These are phyloP conservation scores for Phaeotremella fagi DNA, from an alignment of 768 basidiomycete species.

Conservation along the genomic window DNA sequence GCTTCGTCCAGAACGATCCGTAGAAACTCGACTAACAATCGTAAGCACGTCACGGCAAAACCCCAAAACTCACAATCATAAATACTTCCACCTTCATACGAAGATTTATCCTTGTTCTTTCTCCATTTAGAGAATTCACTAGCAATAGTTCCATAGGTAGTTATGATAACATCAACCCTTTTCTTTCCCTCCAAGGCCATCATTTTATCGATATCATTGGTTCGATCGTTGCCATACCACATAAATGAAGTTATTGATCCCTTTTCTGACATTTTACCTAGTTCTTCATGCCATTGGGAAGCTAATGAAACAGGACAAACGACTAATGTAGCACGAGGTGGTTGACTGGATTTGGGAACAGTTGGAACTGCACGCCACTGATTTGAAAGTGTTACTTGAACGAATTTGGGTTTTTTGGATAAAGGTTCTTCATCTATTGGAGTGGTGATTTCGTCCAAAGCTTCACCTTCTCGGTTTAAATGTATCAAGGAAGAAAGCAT, in stretches of 20 bases:
- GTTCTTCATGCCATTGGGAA: slow-evolving; percentile 87
- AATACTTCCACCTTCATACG: slow-evolving; percentile 58
- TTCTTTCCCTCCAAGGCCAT: slow-evolving; percentile 56
- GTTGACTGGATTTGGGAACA: slow-evolving; percentile 55
- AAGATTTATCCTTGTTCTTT: slow-evolving; percentile 55
- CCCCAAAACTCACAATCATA: slow-evolving; percentile 38
- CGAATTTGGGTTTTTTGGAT: slow-evolving; percentile 43
- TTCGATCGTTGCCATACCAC: slow-evolving; percentile 84
- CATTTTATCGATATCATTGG: slow-evolving; percentile 61
- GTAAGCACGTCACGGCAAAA: background rate
- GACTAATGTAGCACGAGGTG: slow-evolving; percentile 71
- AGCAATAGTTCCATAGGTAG: slow-evolving; percentile 85
- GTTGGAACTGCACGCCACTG: slow-evolving; percentile 42
- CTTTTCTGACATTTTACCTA: slow-evolving; percentile 73
- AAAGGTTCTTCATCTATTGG: slow-evolving; percentile 22
- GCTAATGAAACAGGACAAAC: slow-evolving; percentile 88
- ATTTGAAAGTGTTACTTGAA: slow-evolving; percentile 44
- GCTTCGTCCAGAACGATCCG: slow-evolving; percentile 65
- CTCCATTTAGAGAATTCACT: slow-evolving; percentile 62
- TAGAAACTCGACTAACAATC: slow-evolving; percentile 28
- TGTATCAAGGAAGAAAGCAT: slow-evolving; percentile 89
- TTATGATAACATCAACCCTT: slow-evolving; percentile 71
- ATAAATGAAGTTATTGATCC: slow-evolving; percentile 64
- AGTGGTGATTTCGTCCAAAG: slow-evolving; percentile 39
- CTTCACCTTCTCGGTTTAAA: slow-evolving; percentile 56